phyloP scores from a whole-genome alignment of 2,329 filamentous ascomycete genomes.

The Ophiostoma sp. region DNA sequence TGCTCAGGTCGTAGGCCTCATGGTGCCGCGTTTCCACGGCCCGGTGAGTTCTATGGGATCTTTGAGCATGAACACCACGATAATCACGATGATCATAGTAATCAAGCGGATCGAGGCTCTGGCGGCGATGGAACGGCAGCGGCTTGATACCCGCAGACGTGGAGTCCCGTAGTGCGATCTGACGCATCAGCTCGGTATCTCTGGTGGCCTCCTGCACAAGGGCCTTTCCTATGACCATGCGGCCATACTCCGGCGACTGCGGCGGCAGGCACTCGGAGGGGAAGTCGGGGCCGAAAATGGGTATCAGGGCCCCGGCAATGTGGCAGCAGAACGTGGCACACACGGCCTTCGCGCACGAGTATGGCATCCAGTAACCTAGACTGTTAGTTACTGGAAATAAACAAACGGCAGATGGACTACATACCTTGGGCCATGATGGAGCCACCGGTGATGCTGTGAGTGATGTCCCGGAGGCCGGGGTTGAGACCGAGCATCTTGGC shows the following conservation, averaged over 20 bases:
- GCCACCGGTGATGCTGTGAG: constrained; percentile 90
- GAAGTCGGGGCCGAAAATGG: constrained; percentile 82
- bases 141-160: not conserved
- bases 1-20: too few relatives aligned
- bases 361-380: constrained; percentile 95
- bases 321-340: constrained; percentile 83
- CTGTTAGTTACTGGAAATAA: constrained; percentile 1
- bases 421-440: constrained; percentile 83
- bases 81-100: not conserved
- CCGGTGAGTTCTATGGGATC: too few relatives aligned
- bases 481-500: constrained; percentile 77
- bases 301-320: constrained; percentile 80
- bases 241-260: constrained; percentile 56
- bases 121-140: not conserved
- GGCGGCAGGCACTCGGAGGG: constrained; percentile 63
- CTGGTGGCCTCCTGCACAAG: constrained; percentile 50
- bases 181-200: constrained; percentile 42
- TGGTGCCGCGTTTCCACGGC: too few relatives aligned
- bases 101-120: not conserved
- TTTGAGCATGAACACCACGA: too few relatives aligned
- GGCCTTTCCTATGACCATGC: constrained; percentile 58
- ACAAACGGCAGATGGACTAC: constrained; percentile 21
- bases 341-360: constrained; percentile 73
- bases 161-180: constrained; percentile 25
- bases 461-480: constrained; percentile 78